Evolutionary conservation across 306 rosid species (phyloP), one percentile per base, ranked within the genome.

Genomic region (Medicago ruthenica): DNA sequence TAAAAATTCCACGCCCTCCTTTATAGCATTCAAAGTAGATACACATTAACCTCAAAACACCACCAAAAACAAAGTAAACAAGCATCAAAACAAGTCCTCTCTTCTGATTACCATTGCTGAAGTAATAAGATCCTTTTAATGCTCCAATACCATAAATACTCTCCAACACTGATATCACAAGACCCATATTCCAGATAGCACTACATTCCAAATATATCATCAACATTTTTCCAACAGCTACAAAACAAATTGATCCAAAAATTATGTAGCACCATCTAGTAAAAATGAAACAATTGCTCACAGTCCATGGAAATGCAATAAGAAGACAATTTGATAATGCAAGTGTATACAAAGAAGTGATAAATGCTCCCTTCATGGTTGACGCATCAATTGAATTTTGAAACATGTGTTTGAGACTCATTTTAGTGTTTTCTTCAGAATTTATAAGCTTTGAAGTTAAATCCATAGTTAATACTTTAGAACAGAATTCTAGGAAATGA

Each of bases 111-210:
- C 89, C 90, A 68, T 77, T 71, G 82, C 81, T 78, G 4, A 88
- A 67, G 73, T 55, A 87, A 44, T 55, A 83, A 3, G 89, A 78
- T 14, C 76, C 79, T 18, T 83, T 78, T 1, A 86, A 69, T 3
- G 91, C 92, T 41, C 85, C 80, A 47, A 55, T 31, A 48, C 92
- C 92, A 74, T 80, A 67, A 14, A 74, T 71, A 27, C 86, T 88
- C 18, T 92, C 92, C 83, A 86, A 3, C 0, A 90, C 73, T 7
- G 97, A 90, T 59, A 90, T 55, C 67, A 86, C 89, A 63, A 87
- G 60, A 54, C 96, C 85, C 93, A 86, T 76, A 63, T 88, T 86
- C 92, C 96, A 92, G 39, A 79, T 65, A 67, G 82, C 85, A 75
- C 88, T 87, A 90, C 89, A 88, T 80, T 87, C 90, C 76, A 85